These are phyloP conservation scores for Trichosporon ovoides DNA, from an alignment of 1,284 basidiomycete species.

Conservation along the genomic window DNA sequence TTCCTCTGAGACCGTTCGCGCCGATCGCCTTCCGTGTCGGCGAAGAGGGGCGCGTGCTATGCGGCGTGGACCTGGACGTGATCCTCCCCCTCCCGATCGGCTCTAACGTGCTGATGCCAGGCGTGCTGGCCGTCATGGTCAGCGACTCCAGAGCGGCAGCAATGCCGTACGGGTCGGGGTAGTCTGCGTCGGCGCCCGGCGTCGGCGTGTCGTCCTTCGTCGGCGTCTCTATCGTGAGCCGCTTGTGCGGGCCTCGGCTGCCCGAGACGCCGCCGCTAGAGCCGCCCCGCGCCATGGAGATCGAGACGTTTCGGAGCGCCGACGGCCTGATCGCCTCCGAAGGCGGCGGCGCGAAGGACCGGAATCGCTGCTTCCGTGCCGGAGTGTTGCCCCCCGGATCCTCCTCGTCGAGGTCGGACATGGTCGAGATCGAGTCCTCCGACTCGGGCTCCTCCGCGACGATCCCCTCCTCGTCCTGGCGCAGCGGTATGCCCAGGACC, in stretches of 20 bases:
- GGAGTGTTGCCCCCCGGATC: neutral
- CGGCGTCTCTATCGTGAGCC: slow-evolving; percentile 15
- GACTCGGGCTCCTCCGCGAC: neutral
- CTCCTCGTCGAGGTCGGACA: neutral
- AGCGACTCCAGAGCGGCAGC: slow-evolving; percentile 13
- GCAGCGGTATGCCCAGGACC: slow-evolving; percentile 8
- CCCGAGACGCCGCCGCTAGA: neutral
- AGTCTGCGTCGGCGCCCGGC: slow-evolving; percentile 20
- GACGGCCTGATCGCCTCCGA: neutral
- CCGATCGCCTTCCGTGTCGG: neutral
- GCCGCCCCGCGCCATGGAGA: neutral
- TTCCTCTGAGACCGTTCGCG: neutral
- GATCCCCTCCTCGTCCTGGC: slow-evolving; percentile 5
- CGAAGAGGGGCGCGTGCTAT: slow-evolving; percentile 16
- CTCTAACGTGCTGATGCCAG: too few species aligned
- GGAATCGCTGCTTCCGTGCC: slow-evolving; percentile 12
- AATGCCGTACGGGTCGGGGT: slow-evolving; percentile 32
- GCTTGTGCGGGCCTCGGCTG: slow-evolving; percentile 2
- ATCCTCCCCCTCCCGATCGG: neutral
- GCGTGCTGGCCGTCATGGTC: too few species aligned
- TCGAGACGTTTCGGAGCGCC: neutral
- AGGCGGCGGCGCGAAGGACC: slow-evolving; percentile 21
- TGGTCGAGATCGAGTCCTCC: neutral
- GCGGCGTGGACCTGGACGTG: slow-evolving; percentile 16
- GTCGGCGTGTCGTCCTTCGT: slow-evolving; percentile 12